These are phyloP conservation scores for Cutaneotrichosporon daszewskae DNA, from an alignment of 1,284 basidiomycete genomes.

Conservation along the genomic window DNA sequence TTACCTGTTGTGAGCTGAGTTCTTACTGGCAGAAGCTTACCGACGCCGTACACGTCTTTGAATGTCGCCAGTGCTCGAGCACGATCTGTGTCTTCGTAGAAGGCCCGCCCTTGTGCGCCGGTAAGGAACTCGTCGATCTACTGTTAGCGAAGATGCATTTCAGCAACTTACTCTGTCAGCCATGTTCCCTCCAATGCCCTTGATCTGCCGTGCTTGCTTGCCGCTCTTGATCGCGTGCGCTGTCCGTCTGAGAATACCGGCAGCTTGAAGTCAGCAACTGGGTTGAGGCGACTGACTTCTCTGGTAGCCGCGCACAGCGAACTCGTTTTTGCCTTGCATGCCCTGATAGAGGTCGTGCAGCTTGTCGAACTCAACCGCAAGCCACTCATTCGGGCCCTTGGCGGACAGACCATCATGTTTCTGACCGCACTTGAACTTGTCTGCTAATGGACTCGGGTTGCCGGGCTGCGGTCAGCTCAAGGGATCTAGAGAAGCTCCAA, in stretches of 20 bases:
- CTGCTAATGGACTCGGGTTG: slow-evolving; percentile 17
- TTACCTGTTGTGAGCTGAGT: slow-evolving; percentile 50
- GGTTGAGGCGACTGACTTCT: slow-evolving; percentile 19
- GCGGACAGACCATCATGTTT: slow-evolving; percentile 23
- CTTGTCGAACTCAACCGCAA: slow-evolving; percentile 41
- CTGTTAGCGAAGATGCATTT: not conserved
- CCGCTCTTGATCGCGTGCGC: slow-evolving; percentile 59
- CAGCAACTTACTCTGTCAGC: slow-evolving; percentile 58
- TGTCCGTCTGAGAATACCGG: slow-evolving; percentile 34
- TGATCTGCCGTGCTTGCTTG: slow-evolving; percentile 60
- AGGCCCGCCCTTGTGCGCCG: slow-evolving; percentile 30
- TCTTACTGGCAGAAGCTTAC: slow-evolving; percentile 46
- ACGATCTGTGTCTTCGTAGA: slow-evolving; percentile 40
- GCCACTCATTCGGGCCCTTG: slow-evolving; percentile 40
- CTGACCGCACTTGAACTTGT: slow-evolving; percentile 36
- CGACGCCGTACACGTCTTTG: slow-evolving; percentile 78
- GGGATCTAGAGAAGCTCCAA: too few relatives aligned
- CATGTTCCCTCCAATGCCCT: slow-evolving; percentile 66
- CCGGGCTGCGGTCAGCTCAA: slow-evolving; percentile 1
- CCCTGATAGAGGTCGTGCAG: slow-evolving; percentile 37
- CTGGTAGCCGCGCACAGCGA: slow-evolving; percentile 34
- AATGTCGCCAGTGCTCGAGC: slow-evolving; percentile 51
- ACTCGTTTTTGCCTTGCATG: slow-evolving; percentile 34
- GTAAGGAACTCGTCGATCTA: slow-evolving; percentile 45
- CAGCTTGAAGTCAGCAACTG: slow-evolving; percentile 21